Evolutionary conservation across 2,329 filamentous ascomycete genomes (phyloP).

Genomic region (Xylaria sp.): DNA sequence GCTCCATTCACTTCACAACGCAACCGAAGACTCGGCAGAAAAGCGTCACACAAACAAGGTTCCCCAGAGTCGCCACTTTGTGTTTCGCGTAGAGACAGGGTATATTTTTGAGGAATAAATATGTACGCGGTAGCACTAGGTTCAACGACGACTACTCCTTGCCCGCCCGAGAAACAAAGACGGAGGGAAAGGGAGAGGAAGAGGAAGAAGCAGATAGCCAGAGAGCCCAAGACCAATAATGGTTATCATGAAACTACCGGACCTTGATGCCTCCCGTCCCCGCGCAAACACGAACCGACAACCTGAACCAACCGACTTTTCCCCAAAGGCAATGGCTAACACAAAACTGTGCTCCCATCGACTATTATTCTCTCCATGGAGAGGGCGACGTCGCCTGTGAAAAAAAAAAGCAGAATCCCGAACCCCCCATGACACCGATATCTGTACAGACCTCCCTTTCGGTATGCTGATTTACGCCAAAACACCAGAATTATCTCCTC

Average conservation of each 20-base stretch:
- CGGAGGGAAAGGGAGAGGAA: not conserved
- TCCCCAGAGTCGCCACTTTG: not conserved
- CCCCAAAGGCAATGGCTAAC: conserved; percentile 10
- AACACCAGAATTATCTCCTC: conserved; percentile 26
- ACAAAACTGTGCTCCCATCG: conserved; percentile 2
- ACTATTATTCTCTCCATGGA: conserved; percentile 6
- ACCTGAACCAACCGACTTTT: conserved; percentile 29
- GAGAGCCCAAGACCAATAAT: not conserved
- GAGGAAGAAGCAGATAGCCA: not conserved
- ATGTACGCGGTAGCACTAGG: conserved; percentile 31
- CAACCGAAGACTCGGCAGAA: no score
- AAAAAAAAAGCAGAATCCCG: conserved; percentile 16
- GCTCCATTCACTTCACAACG: not conserved
- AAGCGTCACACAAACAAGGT: no score
- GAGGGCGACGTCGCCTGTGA: conserved; percentile 1
- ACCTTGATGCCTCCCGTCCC: conserved; percentile 9
- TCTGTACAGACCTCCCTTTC: conserved; percentile 25
- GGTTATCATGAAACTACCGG: conserved; percentile 12
- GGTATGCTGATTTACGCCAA: conserved; percentile 35
- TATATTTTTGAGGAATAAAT: conserved; percentile 37
- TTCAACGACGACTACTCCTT: conserved; percentile 9
- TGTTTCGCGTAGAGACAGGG: conserved; percentile 22
- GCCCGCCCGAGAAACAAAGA: not conserved
- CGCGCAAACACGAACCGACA: conserved; percentile 24
- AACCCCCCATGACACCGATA: conserved; percentile 16